Evolutionary conservation across 768 basidiomycete species (phyloP), one percentile per base, ranked within the genome.

Genomic region (Panellus pusillus): DNA sequence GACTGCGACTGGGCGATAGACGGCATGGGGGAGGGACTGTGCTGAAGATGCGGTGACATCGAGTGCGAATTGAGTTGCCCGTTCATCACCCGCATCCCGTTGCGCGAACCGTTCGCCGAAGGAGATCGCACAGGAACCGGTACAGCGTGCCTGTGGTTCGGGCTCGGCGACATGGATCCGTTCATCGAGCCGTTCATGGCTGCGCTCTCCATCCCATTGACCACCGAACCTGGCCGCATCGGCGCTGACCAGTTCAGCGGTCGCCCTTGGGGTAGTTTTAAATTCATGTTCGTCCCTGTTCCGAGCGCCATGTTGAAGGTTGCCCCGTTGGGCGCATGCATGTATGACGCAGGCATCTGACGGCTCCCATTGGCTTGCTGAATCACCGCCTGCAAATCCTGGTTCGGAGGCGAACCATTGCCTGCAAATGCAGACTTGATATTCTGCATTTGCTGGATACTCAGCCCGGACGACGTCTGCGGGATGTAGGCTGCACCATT

Each of bases 91-190:
- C 79, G 70, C 63, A 68, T 66, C 12, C 69, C 71, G 19, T 72
- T 71, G 40, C 81, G 79, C n/a, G 74, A 74, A 6, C 84, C 83
- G 61, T 82, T 83, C 17, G 79, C 76, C 0, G 84, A 85, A 3
- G 83, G 79, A 11, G 78, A 76, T 19, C 83, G 77, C 15, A 61
- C 61, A 19, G 76, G 77, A 3, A 71, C 68, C 35, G 71, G 73
- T 9, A 69, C 62, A n/a, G 72, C 61, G 53, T 78, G 72, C 14
- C 64, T 60, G 24, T 67, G 57, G 44, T 55, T 70, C n/a, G 76
- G 78, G 57, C 69, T 78, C 6, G 69, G 68, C 27, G 64, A 66
- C 55, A 68, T 68, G 1, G 72, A 61, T 9, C 64, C 65, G 29
- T 63, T 67, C 47, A 68, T 60, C 31, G 41, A 54, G n/a, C 58